Base-by-base conservation (phyloP, 495 filamentous ascomycete species). In the Penicillium bialowiezense region DNA sequence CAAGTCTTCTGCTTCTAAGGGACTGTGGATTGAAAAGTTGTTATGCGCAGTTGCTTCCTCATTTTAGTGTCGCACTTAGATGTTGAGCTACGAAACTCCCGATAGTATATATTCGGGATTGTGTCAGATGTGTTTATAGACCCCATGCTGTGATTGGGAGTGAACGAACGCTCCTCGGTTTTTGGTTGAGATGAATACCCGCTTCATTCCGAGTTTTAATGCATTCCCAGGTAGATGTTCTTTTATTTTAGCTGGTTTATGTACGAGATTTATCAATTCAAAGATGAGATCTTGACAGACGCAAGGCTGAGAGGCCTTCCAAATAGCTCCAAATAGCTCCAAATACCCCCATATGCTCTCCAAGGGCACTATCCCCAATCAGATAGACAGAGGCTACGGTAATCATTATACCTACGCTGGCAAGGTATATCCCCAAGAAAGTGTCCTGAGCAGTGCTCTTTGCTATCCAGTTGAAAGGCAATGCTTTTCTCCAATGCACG, bases 1-100 rank as follows among this genome's bases (percentile, higher is more conserved):
- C 92, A 97, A 70, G 90, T 98, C 58, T 98, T 98, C 78, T 92
- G 90, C 69, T 97, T 98, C 78, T 96, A 89, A 75, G 56, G 26
- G 34, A 34, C 35, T 33, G 31, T 38, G 7, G 13, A 36, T n/a
- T 10, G 36, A 42, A 41, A 50, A 34, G 10, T 29, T 32, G 26
- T 38, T n/a, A 12, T 21, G 17, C 21, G 10, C n/a, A 20, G 21
- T 36, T 17, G 21, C 26, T 23, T 37, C n/a, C 26, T 8, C 6
- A 20, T 42, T 18, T 40, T 12, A 39, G 14, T n/a, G n/a, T n/a
- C n/a, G n/a, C 17, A 18, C 14, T n/a, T 9, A 13, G 21, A 10
- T 26, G 48, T 19, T 8, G 18, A 31, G 19, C 36, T 14, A 26
- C 8, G 23, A 26, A 26, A 26, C 3, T 26, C 8, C 23, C 23